Evolutionary conservation across 2,329 filamentous ascomycete genomes (phyloP).

Genomic region (Talaromyces sp.): DNA sequence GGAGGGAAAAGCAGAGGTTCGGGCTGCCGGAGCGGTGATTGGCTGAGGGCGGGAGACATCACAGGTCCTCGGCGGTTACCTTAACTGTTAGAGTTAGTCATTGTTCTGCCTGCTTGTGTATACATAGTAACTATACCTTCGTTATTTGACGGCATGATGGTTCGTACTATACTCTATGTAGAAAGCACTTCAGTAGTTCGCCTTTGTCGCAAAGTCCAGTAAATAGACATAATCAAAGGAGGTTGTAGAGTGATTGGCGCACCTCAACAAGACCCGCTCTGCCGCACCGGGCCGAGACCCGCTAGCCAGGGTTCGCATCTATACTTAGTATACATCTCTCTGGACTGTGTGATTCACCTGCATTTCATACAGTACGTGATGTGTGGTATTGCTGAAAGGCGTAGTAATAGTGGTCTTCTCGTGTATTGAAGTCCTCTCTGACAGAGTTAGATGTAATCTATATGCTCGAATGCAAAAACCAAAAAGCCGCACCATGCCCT

Average conservation of each 20-base stretch:
- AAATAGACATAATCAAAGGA: neutral
- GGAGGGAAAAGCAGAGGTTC: neutral
- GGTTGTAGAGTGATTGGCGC: neutral
- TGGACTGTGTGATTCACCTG: neutral
- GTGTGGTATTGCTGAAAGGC: neutral
- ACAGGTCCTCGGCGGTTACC: neutral
- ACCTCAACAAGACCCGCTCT: neutral
- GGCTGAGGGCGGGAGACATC: neutral
- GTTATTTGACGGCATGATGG: neutral
- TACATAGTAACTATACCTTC: neutral
- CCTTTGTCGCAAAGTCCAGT: neutral
- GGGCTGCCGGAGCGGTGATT: slow-evolving; percentile 1
- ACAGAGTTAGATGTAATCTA: neutral
- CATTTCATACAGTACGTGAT: neutral
- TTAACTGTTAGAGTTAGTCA: neutral
- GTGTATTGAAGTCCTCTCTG: slow-evolving; percentile 1
- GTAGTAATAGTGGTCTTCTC: neutral
- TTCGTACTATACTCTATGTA: neutral
- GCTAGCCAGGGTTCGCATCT: slow-evolving; percentile 4
- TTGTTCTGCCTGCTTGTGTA: neutral
- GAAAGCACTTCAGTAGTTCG: neutral
- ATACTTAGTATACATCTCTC: neutral
- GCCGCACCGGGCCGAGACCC: slow-evolving; percentile 17
- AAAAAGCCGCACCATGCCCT: neutral
- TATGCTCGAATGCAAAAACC: neutral